Conservation (phyloP, 345 rosid genomes). For the Moricandia arvensis region DNA sequence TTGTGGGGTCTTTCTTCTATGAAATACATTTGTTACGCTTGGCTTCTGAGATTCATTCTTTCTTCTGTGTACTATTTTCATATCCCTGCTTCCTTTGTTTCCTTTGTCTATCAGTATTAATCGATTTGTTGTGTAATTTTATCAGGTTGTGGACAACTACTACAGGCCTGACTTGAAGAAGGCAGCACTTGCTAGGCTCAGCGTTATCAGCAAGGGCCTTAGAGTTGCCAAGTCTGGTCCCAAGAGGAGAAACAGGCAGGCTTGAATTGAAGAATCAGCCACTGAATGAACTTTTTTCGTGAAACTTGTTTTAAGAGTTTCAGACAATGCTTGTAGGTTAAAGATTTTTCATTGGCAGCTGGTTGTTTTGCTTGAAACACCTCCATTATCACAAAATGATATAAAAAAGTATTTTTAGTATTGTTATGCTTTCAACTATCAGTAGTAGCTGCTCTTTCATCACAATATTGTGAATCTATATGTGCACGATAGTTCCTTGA, state of each 20-base stretch:
- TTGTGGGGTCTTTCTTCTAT: constrained; percentile 21
- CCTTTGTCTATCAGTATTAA: background rate
- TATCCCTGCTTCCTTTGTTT: background rate
- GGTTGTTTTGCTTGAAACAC: background rate
- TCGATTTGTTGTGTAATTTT: background rate
- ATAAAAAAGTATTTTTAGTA: background rate
- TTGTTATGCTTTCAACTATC: too few species aligned
- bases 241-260: constrained; percentile 66
- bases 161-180: constrained; percentile 74
- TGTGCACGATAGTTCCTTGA: too few species aligned
- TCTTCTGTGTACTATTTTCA: background rate
- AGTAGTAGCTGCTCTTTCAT: too few species aligned
- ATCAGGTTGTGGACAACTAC: constrained; percentile 63
- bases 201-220: constrained; percentile 58
- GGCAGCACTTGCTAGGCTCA: constrained; percentile 72
- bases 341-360: background rate
- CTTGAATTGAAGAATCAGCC: constrained; percentile 20
- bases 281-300: background rate
- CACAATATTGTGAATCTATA: too few species aligned
- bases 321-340: background rate
- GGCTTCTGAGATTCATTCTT: constrained; percentile 43
- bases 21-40: constrained; percentile 42
- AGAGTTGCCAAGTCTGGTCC: constrained; percentile 68
- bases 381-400: background rate
- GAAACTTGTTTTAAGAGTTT: background rate